A percentile compares a stretch with the other conserved stretches of the same genome.
Evolutionary conservation across 2,329 filamentous ascomycete species (phyloP).

Genomic region (Colletotrichum theobromicola): DNA sequence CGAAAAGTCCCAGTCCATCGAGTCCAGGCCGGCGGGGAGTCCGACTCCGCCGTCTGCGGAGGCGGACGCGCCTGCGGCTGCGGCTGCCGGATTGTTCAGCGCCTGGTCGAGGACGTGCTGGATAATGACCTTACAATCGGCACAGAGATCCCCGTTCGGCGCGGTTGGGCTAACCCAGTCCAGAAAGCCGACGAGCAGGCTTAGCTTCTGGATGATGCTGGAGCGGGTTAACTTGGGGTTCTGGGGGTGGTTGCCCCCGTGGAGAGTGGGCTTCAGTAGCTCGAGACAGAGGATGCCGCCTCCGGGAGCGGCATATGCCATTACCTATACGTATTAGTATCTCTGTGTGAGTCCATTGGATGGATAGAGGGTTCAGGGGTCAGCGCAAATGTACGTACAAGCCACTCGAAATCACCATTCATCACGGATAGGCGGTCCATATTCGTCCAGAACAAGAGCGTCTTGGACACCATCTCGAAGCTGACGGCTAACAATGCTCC

Average conservation of each 20-base stretch:
- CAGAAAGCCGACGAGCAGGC: constrained; percentile 54
- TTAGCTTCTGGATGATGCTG: constrained; percentile 56
- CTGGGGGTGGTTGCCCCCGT: constrained; percentile 33
- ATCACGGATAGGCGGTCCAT: constrained; percentile 47
- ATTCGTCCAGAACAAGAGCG: constrained; percentile 54
- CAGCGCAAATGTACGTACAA: constrained; percentile 36
- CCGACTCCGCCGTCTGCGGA: constrained; percentile 12
- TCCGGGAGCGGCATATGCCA: constrained; percentile 54
- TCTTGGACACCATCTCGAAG: constrained; percentile 52
- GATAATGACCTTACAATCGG: constrained; percentile 51
- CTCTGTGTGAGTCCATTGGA: background rate
- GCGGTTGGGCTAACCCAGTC: constrained; percentile 54
- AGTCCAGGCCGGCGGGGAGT: constrained; percentile 6
- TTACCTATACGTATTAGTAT: constrained; percentile 37
- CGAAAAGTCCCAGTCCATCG: constrained; percentile 39
- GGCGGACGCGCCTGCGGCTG: constrained; percentile 8
- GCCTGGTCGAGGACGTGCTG: constrained; percentile 55
- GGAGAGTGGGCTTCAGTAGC: constrained; percentile 43
- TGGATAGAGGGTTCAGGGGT: background rate
- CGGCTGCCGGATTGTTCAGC: constrained; percentile 40
- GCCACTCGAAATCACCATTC: constrained; percentile 53
- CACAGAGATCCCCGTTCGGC: constrained; percentile 54
- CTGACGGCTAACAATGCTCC: constrained; percentile 48
- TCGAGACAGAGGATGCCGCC: constrained; percentile 58
- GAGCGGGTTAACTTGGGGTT: constrained; percentile 46